A percentile compares a stretch with the other conserved stretches of the same genome.
Evolutionary conservation across 2,329 filamentous ascomycete species (phyloP).

Genomic region (Alternaria gaisen): DNA sequence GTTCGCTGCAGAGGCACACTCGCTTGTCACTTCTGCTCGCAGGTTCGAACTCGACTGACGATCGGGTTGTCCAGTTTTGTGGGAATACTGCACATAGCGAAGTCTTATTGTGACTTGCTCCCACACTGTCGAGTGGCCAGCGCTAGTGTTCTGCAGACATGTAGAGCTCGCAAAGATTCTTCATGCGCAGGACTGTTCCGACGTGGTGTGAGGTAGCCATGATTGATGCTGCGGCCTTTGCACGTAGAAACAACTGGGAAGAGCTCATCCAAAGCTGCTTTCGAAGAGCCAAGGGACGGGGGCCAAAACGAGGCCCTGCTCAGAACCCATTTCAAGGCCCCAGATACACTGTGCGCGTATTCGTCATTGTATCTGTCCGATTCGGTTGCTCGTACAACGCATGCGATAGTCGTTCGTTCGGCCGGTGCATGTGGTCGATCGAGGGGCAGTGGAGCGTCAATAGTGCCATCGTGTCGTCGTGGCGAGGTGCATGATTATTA

Average conservation of each 20-base stretch:
- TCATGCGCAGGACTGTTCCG: neutral
- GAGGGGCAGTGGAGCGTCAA: slow-evolving; percentile 30
- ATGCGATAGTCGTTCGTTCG: slow-evolving; percentile 9
- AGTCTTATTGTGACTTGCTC: neutral
- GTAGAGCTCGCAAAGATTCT: neutral
- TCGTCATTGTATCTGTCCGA: neutral
- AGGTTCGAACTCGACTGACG: neutral
- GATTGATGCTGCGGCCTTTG: slow-evolving; percentile 1
- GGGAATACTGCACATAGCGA: neutral
- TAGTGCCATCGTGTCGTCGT: slow-evolving; percentile 13
- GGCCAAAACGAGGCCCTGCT: neutral
- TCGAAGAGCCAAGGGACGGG: neutral
- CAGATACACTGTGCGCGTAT: neutral
- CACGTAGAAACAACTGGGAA: neutral
- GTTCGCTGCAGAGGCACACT: neutral
- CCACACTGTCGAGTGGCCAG: neutral
- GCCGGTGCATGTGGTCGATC: slow-evolving; percentile 22
- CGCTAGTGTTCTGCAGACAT: neutral
- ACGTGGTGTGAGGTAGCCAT: neutral
- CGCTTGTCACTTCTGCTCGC: neutral
- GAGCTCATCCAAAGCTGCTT: slow-evolving; percentile 10
- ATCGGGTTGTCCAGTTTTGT: neutral
- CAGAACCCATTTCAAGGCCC: neutral
- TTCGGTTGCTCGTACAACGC: neutral
- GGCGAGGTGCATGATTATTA: neutral